Evolutionary conservation across 2,329 filamentous ascomycete genomes (phyloP).

Genomic region (Zalaria obscura): DNA sequence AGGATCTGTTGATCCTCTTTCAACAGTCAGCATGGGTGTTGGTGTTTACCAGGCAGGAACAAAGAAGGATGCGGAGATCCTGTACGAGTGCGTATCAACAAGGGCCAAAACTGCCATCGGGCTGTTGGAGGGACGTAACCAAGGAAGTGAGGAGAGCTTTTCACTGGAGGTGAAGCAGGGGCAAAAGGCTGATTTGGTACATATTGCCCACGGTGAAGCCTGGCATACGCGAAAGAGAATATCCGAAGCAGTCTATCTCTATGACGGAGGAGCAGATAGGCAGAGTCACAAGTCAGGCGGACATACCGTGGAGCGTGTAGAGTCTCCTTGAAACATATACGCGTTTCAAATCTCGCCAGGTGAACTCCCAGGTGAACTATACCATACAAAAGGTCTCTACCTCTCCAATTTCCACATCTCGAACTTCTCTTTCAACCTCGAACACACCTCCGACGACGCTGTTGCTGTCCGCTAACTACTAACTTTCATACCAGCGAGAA

Average conservation of each 20-base stretch:
- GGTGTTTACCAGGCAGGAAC: constrained; percentile 56
- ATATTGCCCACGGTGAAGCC: constrained; percentile 22
- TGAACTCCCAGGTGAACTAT: not conserved
- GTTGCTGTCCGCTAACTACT: too few species aligned
- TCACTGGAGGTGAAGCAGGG: constrained; percentile 19
- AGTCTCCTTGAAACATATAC: not conserved
- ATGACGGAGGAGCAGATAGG: constrained; percentile 14
- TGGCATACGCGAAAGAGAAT: constrained; percentile 29
- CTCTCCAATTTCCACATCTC: not conserved
- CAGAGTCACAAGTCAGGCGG: not conserved
- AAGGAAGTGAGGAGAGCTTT: constrained; percentile 28
- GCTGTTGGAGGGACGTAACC: constrained; percentile 23
- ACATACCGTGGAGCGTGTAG: not conserved
- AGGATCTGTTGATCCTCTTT: constrained; percentile 51
- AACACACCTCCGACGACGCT: not conserved
- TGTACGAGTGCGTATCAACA: constrained; percentile 36
- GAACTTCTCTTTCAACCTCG: not conserved
- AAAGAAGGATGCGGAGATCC: constrained; percentile 39
- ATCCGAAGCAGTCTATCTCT: constrained; percentile 28
- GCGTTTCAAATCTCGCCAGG: not conserved
- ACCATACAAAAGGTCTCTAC: not conserved
- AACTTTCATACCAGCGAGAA: too few species aligned
- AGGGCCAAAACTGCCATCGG: constrained; percentile 18
- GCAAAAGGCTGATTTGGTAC: constrained; percentile 27
- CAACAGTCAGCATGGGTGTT: constrained; percentile 47